Percentiles rank a stretch among this genome's conserved stretches.
phyloP scores from a whole-genome alignment of 1,284 basidiomycete species.

The Leccinum pallidistipes region DNA sequence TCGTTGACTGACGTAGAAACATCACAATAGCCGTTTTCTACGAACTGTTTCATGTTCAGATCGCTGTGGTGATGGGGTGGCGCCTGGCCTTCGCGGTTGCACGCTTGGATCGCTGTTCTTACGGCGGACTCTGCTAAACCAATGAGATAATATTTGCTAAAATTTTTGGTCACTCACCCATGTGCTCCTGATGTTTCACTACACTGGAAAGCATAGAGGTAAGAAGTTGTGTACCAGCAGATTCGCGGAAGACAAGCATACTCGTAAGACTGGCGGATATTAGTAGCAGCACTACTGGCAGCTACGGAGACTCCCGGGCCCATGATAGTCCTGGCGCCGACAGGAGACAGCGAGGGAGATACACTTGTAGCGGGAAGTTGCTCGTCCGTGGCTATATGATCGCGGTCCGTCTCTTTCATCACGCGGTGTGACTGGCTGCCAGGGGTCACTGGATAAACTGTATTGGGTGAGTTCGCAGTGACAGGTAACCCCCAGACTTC shows the following conservation, averaged over 20 bases:
- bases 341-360: not conserved
- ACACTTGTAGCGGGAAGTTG: not conserved
- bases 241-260: not conserved
- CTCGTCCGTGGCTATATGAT: not conserved
- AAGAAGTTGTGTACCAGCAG: not conserved
- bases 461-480: not conserved
- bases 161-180: not conserved
- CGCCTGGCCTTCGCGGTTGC: not conserved
- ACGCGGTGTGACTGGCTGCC: too few relatives aligned
- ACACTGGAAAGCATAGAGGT: not conserved
- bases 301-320: not conserved
- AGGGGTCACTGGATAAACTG: not conserved
- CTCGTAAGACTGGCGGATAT: not conserved
- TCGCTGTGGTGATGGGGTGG: not conserved
- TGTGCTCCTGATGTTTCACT: not conserved
- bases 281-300: too few relatives aligned
- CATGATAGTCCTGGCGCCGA: not conserved
- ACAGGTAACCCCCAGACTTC: not conserved
- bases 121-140: not conserved
- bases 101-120: not conserved
- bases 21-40: conserved; percentile 2
- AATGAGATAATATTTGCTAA: not conserved
- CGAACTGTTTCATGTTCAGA: not conserved
- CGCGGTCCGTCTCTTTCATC: not conserved
- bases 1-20: not conserved